These are phyloP conservation scores for Pseudogymnoascus verrucosus DNA, from an alignment of 2,329 filamentous ascomycete genomes.

Conservation along the genomic window DNA sequence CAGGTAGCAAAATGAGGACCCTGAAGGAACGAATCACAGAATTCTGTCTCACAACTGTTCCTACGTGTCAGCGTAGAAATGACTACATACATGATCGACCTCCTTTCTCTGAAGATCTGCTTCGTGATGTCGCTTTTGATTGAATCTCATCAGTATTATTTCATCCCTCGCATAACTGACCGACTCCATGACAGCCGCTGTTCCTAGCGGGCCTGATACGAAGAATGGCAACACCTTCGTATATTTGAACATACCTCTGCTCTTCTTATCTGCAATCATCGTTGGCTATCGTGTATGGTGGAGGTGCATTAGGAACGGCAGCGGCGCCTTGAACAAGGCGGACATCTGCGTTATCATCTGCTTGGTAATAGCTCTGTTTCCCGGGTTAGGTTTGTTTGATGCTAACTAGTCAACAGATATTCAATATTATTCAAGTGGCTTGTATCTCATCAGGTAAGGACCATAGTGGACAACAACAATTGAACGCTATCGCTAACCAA, in stretches of 20 bases:
- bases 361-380: background rate
- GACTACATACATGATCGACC: slow-evolving; percentile 1
- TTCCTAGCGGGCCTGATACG: slow-evolving; percentile 8
- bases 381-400: background rate
- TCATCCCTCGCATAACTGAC: background rate
- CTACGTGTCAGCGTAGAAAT: background rate
- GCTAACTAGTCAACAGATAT: slow-evolving; percentile 4
- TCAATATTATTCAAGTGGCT: slow-evolving; percentile 7
- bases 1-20: background rate
- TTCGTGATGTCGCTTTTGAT: background rate
- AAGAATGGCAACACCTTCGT: background rate
- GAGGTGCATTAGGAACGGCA: slow-evolving; percentile 9
- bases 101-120: background rate
- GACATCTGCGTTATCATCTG: slow-evolving; percentile 9
- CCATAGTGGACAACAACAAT: background rate
- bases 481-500: background rate
- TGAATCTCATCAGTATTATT: slow-evolving; percentile 7
- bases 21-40: background rate
- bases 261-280: slow-evolving; percentile 10
- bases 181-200: too few relatives aligned
- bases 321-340: slow-evolving; percentile 6
- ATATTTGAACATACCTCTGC: slow-evolving; percentile 13
- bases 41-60: background rate
- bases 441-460: slow-evolving; percentile 9
- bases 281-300: slow-evolving; percentile 14